A percentile compares a stretch with the other conserved stretches of the same genome.
Evolutionary conservation across 257 asterid species (phyloP).

Genomic region (Nicotiana paniculata): DNA sequence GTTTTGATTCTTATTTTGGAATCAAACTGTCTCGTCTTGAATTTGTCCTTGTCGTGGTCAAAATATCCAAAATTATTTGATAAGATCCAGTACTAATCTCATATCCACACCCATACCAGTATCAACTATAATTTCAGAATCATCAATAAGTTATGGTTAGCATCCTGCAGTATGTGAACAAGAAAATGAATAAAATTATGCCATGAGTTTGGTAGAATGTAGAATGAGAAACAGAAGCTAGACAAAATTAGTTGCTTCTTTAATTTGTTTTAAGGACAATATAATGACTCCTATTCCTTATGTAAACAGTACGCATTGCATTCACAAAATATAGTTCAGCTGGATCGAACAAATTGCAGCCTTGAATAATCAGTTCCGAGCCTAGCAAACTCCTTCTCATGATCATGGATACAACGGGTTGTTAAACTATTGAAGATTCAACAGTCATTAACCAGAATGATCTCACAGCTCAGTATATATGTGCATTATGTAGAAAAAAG

Average conservation of each 20-base stretch:
- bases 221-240: background rate
- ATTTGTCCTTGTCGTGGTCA: no score
- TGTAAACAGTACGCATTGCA: background rate
- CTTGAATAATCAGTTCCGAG: background rate
- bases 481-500: no score
- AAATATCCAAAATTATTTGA: no score
- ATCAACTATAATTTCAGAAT: conserved; percentile 85
- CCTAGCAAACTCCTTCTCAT: background rate
- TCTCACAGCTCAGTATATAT: no score
- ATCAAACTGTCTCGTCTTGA: no score
- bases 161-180: conserved; percentile 45
- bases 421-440: background rate
- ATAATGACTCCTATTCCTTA: background rate
- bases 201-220: conserved; percentile 2
- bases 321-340: background rate
- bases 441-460: background rate
- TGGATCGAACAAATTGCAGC: background rate
- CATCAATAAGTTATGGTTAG: conserved; percentile 74
- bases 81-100: no score
- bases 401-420: background rate
- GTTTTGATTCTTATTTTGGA: no score
- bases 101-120: no score
- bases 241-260: background rate
- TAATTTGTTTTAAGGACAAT: background rate
- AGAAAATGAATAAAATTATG: conserved; percentile 11